phyloP scores from a whole-genome alignment of 2,329 filamentous ascomycete genomes.

The Waltergamsia citrina region DNA sequence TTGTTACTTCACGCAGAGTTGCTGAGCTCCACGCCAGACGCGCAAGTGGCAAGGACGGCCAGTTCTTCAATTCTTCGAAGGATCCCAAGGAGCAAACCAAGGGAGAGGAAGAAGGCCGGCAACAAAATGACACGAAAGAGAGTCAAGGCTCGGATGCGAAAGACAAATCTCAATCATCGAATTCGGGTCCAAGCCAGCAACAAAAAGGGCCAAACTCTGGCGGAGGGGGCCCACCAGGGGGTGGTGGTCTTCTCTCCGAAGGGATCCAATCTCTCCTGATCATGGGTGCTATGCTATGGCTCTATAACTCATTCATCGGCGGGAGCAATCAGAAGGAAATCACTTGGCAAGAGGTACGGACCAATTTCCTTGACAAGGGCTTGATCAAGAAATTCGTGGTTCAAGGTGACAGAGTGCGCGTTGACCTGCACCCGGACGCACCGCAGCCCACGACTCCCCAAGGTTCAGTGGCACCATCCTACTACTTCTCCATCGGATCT shows the following conservation, averaged over 20 bases:
- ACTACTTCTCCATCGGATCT: slow-evolving; percentile 93
- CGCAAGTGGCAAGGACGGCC: slow-evolving; percentile 6
- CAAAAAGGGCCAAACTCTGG: background rate
- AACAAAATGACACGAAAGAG: background rate
- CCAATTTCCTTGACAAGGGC: slow-evolving; percentile 90
- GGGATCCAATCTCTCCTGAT: slow-evolving; percentile 23
- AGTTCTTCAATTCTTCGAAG: slow-evolving; percentile 1
- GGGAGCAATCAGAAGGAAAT: slow-evolving; percentile 51
- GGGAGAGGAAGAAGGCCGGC: background rate
- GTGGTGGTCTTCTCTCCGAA: slow-evolving; percentile 15
- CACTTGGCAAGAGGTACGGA: slow-evolving; percentile 94
- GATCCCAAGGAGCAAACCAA: slow-evolving; percentile 1
- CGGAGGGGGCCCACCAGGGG: no score
- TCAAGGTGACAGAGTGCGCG: slow-evolving; percentile 61
- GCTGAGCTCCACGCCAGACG: slow-evolving; percentile 23
- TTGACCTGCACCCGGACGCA: slow-evolving; percentile 71
- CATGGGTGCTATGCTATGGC: slow-evolving; percentile 11
- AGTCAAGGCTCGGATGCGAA: background rate
- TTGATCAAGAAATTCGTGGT: slow-evolving; percentile 88
- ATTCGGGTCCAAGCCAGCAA: background rate
- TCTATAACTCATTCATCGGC: slow-evolving; percentile 2
- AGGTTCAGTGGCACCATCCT: slow-evolving; percentile 25
- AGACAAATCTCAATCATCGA: background rate
- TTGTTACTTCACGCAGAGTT: slow-evolving; percentile 13
- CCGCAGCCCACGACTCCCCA: slow-evolving; percentile 4